phyloP scores from a whole-genome alignment of 306 rosid species.

The Abrus pulchellus region DNA sequence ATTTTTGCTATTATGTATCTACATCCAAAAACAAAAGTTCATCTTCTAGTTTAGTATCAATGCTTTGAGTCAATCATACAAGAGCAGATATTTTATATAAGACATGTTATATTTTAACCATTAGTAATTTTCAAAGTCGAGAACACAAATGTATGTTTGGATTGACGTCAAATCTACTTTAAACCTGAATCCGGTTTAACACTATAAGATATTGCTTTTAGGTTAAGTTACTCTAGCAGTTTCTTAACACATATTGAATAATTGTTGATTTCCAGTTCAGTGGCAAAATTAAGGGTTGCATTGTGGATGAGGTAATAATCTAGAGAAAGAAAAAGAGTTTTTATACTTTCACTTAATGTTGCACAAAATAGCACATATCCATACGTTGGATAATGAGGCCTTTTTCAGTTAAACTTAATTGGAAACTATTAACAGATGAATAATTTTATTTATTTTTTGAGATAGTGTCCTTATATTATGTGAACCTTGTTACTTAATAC shows the following conservation, averaged over 20 bases:
- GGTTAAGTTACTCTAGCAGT: no score
- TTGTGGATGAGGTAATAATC: constrained; percentile 29
- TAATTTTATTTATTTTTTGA: neutral
- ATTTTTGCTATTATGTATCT: constrained; percentile 25
- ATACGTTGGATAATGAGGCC: constrained; percentile 12
- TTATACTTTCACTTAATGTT: neutral
- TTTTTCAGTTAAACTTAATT: neutral
- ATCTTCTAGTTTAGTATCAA: neutral
- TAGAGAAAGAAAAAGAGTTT: neutral
- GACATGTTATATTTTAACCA: neutral
- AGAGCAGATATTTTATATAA: neutral
- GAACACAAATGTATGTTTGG: no score
- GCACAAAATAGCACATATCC: constrained; percentile 1
- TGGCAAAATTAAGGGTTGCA: neutral
- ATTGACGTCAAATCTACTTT: no score
- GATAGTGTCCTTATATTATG: neutral
- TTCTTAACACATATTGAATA: no score
- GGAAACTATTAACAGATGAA: constrained; percentile 25
- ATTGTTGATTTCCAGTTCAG: neutral
- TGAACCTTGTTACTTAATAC: constrained; percentile 22
- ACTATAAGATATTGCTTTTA: no score
- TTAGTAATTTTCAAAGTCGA: neutral
- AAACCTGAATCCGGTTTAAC: no score
- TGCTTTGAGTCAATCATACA: constrained; percentile 29
- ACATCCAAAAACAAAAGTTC: neutral